Base-by-base conservation (phyloP, 176 grass and related monocot species). In the Urochloa ruziziensis region DNA sequence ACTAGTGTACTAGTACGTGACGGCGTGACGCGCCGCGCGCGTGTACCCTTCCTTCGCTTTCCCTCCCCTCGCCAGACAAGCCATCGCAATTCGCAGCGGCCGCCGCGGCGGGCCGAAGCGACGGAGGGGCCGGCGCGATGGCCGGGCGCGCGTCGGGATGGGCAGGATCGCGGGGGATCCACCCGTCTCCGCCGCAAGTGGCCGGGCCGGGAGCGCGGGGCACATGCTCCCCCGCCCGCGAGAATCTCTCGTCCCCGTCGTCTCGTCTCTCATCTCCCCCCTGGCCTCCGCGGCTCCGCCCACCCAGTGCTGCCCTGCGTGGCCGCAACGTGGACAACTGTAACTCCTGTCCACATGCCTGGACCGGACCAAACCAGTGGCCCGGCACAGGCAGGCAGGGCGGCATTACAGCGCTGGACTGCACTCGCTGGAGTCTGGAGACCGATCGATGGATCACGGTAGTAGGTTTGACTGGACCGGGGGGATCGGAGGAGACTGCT, bases 321-420 rank as follows among this genome's bases (percentile, higher is more conserved):
- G 90, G 29, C 74, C 44, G 21, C 80, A 91, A 87, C 94, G 88
- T 91, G 91, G 91, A 88, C 88, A 93, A 87, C 88, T 91, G 90
- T 70, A 88, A 75, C 62, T 82, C 37, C 32, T 86, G 73, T 90
- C 53, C 65, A 47, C 67, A 25, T 58, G 69, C 65, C 75, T 15
- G 52, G 53, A 28, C 19, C 73, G 40, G 32, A 47, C 25, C 5
- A 27, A 39, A 53, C 51, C 53, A n/a, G 53, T 70, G 42, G 67
- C 40, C 65, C 40, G 40, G 39, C 67, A 70, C 67, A n/a, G 67
- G 40, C 67, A 70, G 18, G 5, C 17, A 2, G 23, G 9, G 2
- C 3, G 2, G 8, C 69, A 62, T 9, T 63, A 37, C 36, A 27
- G 40, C 11, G 15, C 60, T 62, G 14, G 34, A 29, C 42, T 10